Evolutionary conservation across 768 basidiomycete species (phyloP), one percentile per base, ranked within the genome.

Genomic region (Hericium erinaceus): DNA sequence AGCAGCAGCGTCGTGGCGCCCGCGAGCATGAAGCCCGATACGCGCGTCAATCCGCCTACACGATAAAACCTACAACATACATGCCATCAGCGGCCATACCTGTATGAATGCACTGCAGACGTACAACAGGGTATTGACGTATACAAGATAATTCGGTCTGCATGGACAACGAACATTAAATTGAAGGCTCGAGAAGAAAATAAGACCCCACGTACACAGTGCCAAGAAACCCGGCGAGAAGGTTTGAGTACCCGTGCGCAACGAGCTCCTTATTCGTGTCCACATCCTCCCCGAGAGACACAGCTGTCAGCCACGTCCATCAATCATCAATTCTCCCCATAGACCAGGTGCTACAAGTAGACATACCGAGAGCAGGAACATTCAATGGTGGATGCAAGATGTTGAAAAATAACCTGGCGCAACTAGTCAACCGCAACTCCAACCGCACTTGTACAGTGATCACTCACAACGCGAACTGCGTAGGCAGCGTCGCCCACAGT

Each of bases 211-310:
- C 84, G 59, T 75, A 90, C 78, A 95, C 92, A 8, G 88, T 85
- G 7, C 95, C 93, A 28, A 89, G 63, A 1, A 85, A 52, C 2
- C 94, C 95, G 2, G 94, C 82, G 0, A 89, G 74, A 3, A 98
- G 62, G 68, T 99, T 98, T 1, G 92, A 94, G 59, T 90, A 85
- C 9, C 95, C 95, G 67, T 99, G 95, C 0, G 81, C 92, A 50
- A 97, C 81, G 10, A 98, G 83, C 68, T 99, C 95, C 60, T 86
- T 85, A 70, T 98, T 86, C 0, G 95, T 94, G 62, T 97, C 85
- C 58, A 97, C 79, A 51, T 98, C 94, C 64, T 87, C 84, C 61
- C 89, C 80, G 28, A 99, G 76, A 13, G 93, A 95, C 13, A 99
- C 89, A 52, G 90, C 90, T 89, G 48, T 37, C 48, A 39, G 12